Evolutionary conservation across 495 filamentous ascomycete genomes (phyloP).

Genomic region (Xylona heveae): DNA sequence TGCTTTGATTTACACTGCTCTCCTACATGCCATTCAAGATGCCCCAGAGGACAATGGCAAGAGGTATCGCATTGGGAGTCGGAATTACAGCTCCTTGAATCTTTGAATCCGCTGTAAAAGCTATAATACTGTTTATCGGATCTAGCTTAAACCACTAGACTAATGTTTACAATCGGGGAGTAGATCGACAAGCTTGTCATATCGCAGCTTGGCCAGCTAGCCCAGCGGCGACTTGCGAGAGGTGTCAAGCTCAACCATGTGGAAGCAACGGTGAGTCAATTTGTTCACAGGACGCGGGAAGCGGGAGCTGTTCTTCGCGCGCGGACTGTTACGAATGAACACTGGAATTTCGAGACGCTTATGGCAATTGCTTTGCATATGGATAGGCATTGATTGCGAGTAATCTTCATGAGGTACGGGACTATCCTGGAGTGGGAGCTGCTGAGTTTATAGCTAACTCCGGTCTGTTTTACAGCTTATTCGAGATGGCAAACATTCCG

Average conservation of each 20-base stretch:
- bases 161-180: constrained; percentile 21
- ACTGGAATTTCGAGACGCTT: background rate
- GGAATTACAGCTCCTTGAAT: too few relatives aligned
- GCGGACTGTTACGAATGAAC: constrained; percentile 3
- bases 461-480: constrained; percentile 55
- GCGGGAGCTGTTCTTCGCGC: constrained; percentile 1
- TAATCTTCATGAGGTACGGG: constrained; percentile 63
- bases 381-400: constrained; percentile 71
- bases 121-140: background rate
- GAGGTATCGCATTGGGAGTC: background rate
- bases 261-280: constrained; percentile 54
- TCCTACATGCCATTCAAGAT: background rate
- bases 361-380: constrained; percentile 3
- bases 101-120: constrained; percentile 1
- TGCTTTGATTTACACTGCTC: background rate
- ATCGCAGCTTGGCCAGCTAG: constrained; percentile 72
- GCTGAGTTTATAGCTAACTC: constrained; percentile 2
- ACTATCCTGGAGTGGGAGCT: background rate
- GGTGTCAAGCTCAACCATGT: constrained; percentile 80
- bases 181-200: constrained; percentile 95
- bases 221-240: constrained; percentile 72
- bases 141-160: background rate
- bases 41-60: too few relatives aligned
- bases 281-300: too few relatives aligned
- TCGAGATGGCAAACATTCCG: constrained; percentile 78